phyloP scores from a whole-genome alignment of 345 rosid species.

The Arabis alpina region DNA sequence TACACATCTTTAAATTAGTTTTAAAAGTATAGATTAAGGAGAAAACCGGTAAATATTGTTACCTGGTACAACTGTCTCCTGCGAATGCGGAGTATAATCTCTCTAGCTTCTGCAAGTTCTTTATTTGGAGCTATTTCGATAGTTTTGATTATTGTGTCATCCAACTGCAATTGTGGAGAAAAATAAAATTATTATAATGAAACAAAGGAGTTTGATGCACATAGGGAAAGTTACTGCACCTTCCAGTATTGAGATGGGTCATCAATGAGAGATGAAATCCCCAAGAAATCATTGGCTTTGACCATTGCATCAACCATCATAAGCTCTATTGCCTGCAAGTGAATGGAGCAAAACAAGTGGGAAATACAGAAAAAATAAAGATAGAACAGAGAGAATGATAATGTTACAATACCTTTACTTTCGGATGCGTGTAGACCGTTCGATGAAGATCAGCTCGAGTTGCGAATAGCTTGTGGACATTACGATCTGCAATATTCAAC shows the following conservation, averaged over 20 bases:
- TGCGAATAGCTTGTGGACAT: too few species aligned
- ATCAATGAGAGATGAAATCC: conserved; percentile 62
- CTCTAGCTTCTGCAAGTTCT: conserved; percentile 80
- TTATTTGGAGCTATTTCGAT: conserved; percentile 79
- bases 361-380: neutral
- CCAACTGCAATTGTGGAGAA: conserved; percentile 59
- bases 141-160: conserved; percentile 79
- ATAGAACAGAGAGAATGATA: conserved; percentile 3
- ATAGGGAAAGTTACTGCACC: conserved; percentile 45
- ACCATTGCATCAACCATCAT: conserved; percentile 91
- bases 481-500: too few species aligned
- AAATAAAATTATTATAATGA: neutral
- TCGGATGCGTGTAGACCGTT: too few species aligned
- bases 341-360: conserved; percentile 7
- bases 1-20: too few species aligned
- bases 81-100: conserved; percentile 78
- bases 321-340: conserved; percentile 81
- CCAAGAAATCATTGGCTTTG: conserved; percentile 68
- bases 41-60: conserved; percentile 8
- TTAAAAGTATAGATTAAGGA: too few species aligned
- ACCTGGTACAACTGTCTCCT: conserved; percentile 91
- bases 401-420: conserved; percentile 62
- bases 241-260: conserved; percentile 92
- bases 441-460: too few species aligned
- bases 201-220: neutral